Base-by-base conservation (phyloP, 371 early-diverging fungal genomes). In the Syncephalastrum contaminatum region DNA sequence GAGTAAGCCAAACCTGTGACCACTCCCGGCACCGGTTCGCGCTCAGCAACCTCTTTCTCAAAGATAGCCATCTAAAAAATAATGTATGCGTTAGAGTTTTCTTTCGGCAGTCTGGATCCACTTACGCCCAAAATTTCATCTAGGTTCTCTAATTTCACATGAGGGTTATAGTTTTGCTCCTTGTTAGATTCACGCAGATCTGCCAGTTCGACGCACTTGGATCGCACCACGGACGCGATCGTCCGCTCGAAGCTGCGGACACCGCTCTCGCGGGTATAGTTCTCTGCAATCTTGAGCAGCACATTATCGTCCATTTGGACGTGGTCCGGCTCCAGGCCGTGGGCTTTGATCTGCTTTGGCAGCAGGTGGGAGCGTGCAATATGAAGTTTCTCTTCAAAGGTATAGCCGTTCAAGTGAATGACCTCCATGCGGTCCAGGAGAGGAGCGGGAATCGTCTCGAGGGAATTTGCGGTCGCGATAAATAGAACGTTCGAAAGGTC, bases 341-440 rank as follows among this genome's bases (percentile, higher is more conserved):
- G 90, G 3, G 57, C 63, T 5, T 54, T 51, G 13, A 84, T 70
- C 67, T 91, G 90, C 55, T 91, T 92, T 19, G 93, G 86, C 15
- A 80, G 20, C 24, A 83, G 58, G 56, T 83, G 72, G 5, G 63
- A 62, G 43, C 60, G 56, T 1, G 82, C 75, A 56, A 84, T 84
- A 56, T 69, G 63, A 3, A 72, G 51, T 62, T 95, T 95, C 53
- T 95, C 93, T 15, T 87, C 87, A 62, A 87, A 81, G 2, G 92
- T 92, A 70, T 95, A 95, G 4, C 92, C 92, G 20, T 90, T 82
- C n/a, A 94, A 64, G 16, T 82, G 80, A 51, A 94, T 88, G 6
- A 92, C 70, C 64, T 92, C 93, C 92, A 93, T 93, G 53, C 95
- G 85, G 70, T 95, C 95, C 44, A 91, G 53, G 2, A 95, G 59